Base-by-base conservation (phyloP, 352 stramenopile genomes). In the Phytophthora nicotianae region DNA sequence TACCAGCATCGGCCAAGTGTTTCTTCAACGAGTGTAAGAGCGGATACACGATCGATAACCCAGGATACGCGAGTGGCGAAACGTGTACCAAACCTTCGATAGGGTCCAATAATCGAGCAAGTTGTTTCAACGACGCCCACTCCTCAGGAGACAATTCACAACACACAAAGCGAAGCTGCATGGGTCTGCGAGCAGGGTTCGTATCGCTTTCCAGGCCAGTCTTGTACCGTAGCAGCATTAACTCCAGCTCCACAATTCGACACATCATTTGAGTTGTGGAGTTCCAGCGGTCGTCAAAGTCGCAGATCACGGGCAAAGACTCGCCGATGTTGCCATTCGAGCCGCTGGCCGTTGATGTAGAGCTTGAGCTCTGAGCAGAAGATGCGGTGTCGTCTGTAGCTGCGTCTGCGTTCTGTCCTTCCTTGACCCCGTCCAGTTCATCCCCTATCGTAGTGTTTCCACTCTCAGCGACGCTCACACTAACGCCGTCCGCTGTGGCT, bases 241-340 rank as follows among this genome's bases (percentile, higher is more conserved):
- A 62, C 59, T 92, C 79, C n/a, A 92, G 54, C 62, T 92, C 75
- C 11, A 92, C 83, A 50, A 92, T 90, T 17, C 83, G 75, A 59
- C 79, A 88, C 50, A 92, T 89, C 83, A 92, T 92, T 51, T 89
- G 75, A 2, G 76, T 86, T 6, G 79, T 90, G 41, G 83, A 90
- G 51, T 90, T 92, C 83, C 83, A 92, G 1, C 76, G 79, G 41
- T 87, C 72, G 27, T 89, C 84, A 62, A 89, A 85, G 58, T 93
- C 81, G 26, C 84, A 93, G 38, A 91, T 88, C n/a, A 92, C 79
- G 4, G 83, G 87, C 3, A 91, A 68, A 5, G 75, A 24, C 24
- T 67, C 55, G 14, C 65, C 65, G n/a, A 20, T 50, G 10, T 46
- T 58, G 0, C 17, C 19, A 56, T 24, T 76, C 37, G 62, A 58